These are phyloP conservation scores for Ramularia collo-cygni DNA, from an alignment of 2,329 filamentous ascomycete genomes.

Conservation along the genomic window DNA sequence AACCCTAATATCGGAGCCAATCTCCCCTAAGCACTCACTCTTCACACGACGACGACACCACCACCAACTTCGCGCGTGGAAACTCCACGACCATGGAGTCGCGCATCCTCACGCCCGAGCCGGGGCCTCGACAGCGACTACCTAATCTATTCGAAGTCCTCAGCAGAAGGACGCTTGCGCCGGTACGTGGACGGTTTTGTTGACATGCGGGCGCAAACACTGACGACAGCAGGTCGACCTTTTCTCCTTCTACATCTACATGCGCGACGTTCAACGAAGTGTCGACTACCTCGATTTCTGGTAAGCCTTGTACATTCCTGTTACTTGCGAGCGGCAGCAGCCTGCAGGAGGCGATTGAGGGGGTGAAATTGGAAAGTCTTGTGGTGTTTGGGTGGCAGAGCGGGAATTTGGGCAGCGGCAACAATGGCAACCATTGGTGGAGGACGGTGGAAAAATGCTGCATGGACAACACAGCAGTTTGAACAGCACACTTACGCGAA, in stretches of 20 bases:
- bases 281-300: constrained; percentile 99
- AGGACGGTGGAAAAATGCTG: background rate
- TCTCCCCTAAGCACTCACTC: too few relatives aligned
- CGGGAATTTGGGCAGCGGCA: background rate
- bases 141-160: constrained; percentile 95
- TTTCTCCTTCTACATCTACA: constrained; percentile 99
- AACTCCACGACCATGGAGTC: constrained; percentile 20
- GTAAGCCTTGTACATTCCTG: too few relatives aligned
- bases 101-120: constrained; percentile 26
- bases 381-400: too few relatives aligned
- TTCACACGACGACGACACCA: constrained; percentile 3
- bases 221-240: constrained; percentile 61
- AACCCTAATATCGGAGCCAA: too few relatives aligned
- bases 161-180: constrained; percentile 85
- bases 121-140: constrained; percentile 62
- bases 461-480: background rate
- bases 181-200: constrained; percentile 31
- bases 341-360: background rate
- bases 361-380: too few relatives aligned
- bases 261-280: constrained; percentile 95
- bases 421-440: background rate
- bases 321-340: background rate
- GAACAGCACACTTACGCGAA: too few relatives aligned
- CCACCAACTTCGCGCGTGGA: background rate
- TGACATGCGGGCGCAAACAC: background rate